Percentiles rank a stretch among this genome's conserved stretches.
These are phyloP conservation scores for Calonectria ilicicola DNA, from an alignment of 2,329 filamentous ascomycete genomes.

Conservation along the genomic window DNA sequence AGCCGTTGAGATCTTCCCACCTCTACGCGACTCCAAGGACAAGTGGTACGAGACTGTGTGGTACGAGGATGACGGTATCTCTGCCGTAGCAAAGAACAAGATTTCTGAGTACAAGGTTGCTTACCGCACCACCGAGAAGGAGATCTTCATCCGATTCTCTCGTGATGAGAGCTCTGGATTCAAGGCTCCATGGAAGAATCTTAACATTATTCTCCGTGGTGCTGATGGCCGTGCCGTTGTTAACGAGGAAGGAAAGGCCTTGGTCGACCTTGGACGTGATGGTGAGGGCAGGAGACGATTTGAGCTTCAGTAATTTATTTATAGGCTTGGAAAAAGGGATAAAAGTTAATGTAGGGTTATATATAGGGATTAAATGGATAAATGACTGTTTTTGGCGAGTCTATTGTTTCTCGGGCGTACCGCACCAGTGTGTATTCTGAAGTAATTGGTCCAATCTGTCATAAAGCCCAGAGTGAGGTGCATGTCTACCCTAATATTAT, in stretches of 20 bases:
- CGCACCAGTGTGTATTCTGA: neutral
- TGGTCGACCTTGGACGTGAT: neutral
- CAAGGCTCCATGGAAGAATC: conserved; percentile 47
- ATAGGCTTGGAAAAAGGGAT: neutral
- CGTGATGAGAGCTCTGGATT: conserved; percentile 49
- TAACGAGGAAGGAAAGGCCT: neutral
- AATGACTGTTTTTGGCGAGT: neutral
- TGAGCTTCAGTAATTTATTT: conserved; percentile 5
- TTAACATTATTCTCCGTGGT: conserved; percentile 47
- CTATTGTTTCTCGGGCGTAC: neutral
- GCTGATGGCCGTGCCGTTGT: conserved; percentile 41
- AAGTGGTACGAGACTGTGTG: conserved; percentile 47
- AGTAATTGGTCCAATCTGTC: neutral
- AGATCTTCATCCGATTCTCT: conserved; percentile 43
- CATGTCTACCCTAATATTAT: neutral
- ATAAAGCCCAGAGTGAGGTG: neutral
- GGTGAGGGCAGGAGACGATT: conserved; percentile 5
- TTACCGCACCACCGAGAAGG: conserved; percentile 35
- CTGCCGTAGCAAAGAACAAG: conserved; percentile 44
- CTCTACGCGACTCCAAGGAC: conserved; percentile 31
- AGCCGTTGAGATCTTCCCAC: conserved; percentile 57
- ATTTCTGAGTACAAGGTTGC: conserved; percentile 48
- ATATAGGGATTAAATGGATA: neutral
- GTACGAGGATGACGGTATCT: conserved; percentile 55
- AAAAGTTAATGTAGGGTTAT: neutral